Percentiles rank a stretch among this genome's conserved stretches.
These are phyloP conservation scores for Nectriaceae sp. DNA, from an alignment of 2,329 filamentous ascomycete species.

Conservation along the genomic window DNA sequence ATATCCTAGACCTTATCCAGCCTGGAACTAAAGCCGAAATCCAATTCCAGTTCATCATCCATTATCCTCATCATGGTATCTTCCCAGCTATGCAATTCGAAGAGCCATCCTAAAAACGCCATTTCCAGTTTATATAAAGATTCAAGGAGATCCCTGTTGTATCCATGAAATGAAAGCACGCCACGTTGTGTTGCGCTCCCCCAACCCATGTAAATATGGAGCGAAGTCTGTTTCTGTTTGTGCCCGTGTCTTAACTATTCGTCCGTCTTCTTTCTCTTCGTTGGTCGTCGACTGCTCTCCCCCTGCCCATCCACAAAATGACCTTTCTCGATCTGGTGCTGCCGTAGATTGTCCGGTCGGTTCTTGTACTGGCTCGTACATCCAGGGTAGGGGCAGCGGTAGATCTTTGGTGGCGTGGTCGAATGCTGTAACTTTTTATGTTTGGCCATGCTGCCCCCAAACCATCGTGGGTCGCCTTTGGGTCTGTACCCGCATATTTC, in stretches of 20 bases:
- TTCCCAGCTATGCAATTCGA: slow-evolving; percentile 9
- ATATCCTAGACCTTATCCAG: too few species aligned
- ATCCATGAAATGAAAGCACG: too few species aligned
- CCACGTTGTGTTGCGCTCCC: too few species aligned
- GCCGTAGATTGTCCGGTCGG: slow-evolving; percentile 55
- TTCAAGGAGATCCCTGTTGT: neutral
- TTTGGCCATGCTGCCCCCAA: slow-evolving; percentile 60
- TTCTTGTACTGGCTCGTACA: slow-evolving; percentile 59
- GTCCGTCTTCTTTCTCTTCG: slow-evolving; percentile 49
- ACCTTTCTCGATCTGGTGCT: slow-evolving; percentile 58
- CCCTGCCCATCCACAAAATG: slow-evolving; percentile 52
- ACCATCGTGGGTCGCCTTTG: slow-evolving; percentile 59
- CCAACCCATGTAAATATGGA: too few species aligned
- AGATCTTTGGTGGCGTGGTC: slow-evolving; percentile 50
- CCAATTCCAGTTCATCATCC: too few species aligned
- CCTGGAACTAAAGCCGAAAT: too few species aligned
- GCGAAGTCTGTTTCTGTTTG: too few species aligned
- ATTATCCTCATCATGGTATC: slow-evolving; percentile 17
- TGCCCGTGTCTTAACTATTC: too few species aligned
- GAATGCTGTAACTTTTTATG: slow-evolving; percentile 58
- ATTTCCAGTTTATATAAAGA: slow-evolving; percentile 8
- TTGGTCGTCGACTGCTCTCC: slow-evolving; percentile 38
- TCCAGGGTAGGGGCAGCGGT: slow-evolving; percentile 53
- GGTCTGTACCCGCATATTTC: slow-evolving; percentile 57
- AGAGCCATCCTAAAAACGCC: slow-evolving; percentile 16